Percentiles rank a stretch among this genome's conserved stretches.
phyloP scores from a whole-genome alignment of 805 yeast species.

The Candida methanosorbosa region DNA sequence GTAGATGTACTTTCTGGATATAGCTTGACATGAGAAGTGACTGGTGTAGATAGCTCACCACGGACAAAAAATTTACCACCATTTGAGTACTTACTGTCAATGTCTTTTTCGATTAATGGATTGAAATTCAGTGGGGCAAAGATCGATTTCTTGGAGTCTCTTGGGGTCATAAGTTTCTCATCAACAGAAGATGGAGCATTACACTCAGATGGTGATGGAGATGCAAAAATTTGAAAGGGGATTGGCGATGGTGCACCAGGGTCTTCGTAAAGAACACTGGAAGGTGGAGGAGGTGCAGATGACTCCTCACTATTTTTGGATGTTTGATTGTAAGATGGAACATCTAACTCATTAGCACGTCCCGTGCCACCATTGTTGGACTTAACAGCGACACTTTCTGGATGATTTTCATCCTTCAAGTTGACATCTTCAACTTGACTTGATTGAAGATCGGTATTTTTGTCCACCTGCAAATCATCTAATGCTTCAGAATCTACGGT shows the following conservation, averaged over 20 bases:
- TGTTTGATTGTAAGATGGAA: too few relatives aligned
- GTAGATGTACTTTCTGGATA: constrained; percentile 3
- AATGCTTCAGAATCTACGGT: too few relatives aligned
- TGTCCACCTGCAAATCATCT: constrained; percentile 4
- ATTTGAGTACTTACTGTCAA: constrained; percentile 77
- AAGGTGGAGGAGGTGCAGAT: constrained; percentile 22
- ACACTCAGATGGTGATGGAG: constrained; percentile 17
- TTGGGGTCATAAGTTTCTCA: constrained; percentile 22
- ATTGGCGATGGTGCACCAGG: constrained; percentile 81
- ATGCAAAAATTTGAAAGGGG: constrained; percentile 38
- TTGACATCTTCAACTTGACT: constrained; percentile 3
- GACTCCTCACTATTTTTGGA: too few relatives aligned
- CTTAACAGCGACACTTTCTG: too few relatives aligned
- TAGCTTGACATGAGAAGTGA: too few relatives aligned
- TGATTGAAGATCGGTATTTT: constrained; percentile 3
- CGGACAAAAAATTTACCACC: constrained; percentile 85
- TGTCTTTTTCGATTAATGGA: constrained; percentile 64
- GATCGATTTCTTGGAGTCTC: constrained; percentile 40
- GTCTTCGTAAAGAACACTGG: constrained; percentile 55
- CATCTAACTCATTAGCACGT: too few relatives aligned
- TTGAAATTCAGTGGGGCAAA: constrained; percentile 80
- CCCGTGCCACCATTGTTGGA: too few relatives aligned
- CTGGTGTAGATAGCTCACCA: constrained; percentile 3
- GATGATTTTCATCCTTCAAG: background rate
- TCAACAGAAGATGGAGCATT: background rate